These are phyloP conservation scores for Atkinsonella hypoxylon DNA, from an alignment of 2,329 filamentous ascomycete genomes.

Conservation along the genomic window DNA sequence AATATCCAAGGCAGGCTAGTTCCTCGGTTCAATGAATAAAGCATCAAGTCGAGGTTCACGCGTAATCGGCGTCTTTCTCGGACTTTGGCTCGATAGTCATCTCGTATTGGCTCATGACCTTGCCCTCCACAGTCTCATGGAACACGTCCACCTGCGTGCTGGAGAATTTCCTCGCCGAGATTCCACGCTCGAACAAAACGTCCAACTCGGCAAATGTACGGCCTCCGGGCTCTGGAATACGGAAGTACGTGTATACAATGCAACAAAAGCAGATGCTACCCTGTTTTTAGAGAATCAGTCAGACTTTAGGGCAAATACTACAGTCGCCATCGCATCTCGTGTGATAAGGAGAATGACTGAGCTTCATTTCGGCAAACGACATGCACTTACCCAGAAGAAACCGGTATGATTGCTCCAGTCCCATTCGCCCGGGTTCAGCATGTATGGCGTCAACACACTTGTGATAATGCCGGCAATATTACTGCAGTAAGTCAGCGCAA, in stretches of 20 bases:
- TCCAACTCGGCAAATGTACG: conserved; percentile 81
- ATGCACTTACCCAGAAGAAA: conserved; percentile 62
- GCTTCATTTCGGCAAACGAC: background rate
- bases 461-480: conserved; percentile 75
- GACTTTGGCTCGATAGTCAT: conserved; percentile 16
- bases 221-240: conserved; percentile 59
- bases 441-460: conserved; percentile 76
- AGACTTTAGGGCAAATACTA: background rate
- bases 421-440: conserved; percentile 82
- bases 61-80: conserved; percentile 5
- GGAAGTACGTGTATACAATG: conserved; percentile 56
- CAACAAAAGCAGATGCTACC: conserved; percentile 69
- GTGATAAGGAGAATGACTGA: background rate
- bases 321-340: background rate
- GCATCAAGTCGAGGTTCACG: background rate
- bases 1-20: too few species aligned
- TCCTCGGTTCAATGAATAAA: too few species aligned
- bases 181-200: conserved; percentile 62
- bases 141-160: conserved; percentile 45
- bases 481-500: conserved; percentile 22
- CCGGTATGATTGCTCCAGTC: conserved; percentile 79
- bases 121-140: conserved; percentile 34
- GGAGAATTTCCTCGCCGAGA: conserved; percentile 64
- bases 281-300: conserved; percentile 17
- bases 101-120: conserved; percentile 37